Conservation (phyloP, 805 yeast genomes). For the Candida yuanshanica region DNA sequence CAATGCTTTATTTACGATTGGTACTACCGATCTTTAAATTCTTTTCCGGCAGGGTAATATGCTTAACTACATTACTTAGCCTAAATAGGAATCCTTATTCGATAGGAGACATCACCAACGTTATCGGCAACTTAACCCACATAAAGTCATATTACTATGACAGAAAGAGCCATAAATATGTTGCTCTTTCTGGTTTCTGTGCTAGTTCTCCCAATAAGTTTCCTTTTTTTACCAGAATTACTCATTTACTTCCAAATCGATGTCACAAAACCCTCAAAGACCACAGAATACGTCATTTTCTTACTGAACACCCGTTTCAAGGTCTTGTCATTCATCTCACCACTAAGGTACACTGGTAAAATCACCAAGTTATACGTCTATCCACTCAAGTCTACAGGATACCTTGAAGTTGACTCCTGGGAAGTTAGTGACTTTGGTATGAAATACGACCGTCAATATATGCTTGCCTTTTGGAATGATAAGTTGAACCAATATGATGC, state of each 20-base stretch:
- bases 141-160: too few species aligned
- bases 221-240: neutral
- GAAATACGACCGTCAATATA: conserved; percentile 19
- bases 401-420: conserved; percentile 12
- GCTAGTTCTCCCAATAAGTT: too few species aligned
- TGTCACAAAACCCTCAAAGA: neutral
- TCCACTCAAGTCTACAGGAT: conserved; percentile 18
- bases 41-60: too few species aligned
- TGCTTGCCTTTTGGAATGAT: conserved; percentile 17
- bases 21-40: too few species aligned
- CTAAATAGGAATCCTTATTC: too few species aligned
- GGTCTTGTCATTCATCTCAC: neutral
- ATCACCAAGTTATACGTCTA: conserved; percentile 13
- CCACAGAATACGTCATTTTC: neutral
- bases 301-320: neutral
- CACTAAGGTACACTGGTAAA: conserved; percentile 4
- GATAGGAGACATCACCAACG: too few species aligned
- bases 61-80: too few species aligned
- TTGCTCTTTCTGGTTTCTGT: neutral
- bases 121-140: too few species aligned
- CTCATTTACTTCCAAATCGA: neutral
- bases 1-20: too few species aligned
- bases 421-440: conserved; percentile 18
- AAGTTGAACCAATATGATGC: conserved; percentile 11
- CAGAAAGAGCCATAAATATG: too few species aligned